Conservation (phyloP, 2,329 filamentous ascomycete genomes). For the Curvularia lunata region DNA sequence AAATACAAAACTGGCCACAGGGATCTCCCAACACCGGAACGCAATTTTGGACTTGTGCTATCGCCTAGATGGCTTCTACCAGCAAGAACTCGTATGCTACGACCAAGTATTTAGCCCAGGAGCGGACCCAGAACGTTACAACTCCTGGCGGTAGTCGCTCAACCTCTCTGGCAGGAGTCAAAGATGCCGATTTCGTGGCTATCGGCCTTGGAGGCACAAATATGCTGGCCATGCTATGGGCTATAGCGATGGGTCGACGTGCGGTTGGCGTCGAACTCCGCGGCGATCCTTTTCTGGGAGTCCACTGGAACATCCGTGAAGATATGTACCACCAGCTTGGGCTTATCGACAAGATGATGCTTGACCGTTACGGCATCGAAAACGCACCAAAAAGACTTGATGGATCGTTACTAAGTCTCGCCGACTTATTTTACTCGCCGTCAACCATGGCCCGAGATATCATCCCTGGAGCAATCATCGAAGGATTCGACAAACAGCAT, state of each 20-base stretch:
- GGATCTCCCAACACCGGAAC: not conserved
- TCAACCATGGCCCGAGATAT: slow-evolving; percentile 17
- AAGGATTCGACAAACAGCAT: slow-evolving; percentile 19
- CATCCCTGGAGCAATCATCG: slow-evolving; percentile 23
- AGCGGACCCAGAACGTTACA: slow-evolving; percentile 9
- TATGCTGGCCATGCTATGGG: slow-evolving; percentile 28
- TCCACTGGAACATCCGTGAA: slow-evolving; percentile 30
- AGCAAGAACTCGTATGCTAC: slow-evolving; percentile 6
- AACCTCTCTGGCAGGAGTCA: slow-evolving; percentile 16
- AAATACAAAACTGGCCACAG: not conserved
- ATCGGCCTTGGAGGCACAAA: slow-evolving; percentile 27
- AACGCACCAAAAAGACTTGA: slow-evolving; percentile 20
- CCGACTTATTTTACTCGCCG: slow-evolving; percentile 19
- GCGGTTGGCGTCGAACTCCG: slow-evolving; percentile 25
- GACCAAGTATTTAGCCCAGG: slow-evolving; percentile 13
- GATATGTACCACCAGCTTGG: slow-evolving; percentile 28
- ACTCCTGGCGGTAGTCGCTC: slow-evolving; percentile 8
- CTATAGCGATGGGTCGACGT: slow-evolving; percentile 22
- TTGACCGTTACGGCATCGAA: slow-evolving; percentile 20
- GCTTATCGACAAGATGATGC: slow-evolving; percentile 28
- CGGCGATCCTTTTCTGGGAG: slow-evolving; percentile 25
- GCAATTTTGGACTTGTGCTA: not conserved
- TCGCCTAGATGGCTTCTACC: slow-evolving; percentile 2
- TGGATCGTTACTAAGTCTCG: slow-evolving; percentile 21
- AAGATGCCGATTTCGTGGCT: slow-evolving; percentile 26